These are phyloP conservation scores for Coelastrella sp. DNA, from an alignment of 139 green algal genomes.

Conservation along the genomic window DNA sequence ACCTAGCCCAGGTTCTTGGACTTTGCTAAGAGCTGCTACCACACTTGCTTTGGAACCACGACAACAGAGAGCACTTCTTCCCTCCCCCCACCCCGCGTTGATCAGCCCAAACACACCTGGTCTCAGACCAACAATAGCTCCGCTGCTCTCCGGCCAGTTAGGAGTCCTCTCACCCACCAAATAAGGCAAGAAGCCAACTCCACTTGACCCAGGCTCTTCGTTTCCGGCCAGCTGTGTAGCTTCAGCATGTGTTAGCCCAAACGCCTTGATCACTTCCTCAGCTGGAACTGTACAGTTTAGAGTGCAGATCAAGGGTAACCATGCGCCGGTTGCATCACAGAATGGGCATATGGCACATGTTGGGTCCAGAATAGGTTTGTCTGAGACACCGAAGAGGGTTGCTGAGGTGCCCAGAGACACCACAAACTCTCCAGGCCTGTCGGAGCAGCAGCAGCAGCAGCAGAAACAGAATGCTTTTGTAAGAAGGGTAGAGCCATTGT, in stretches of 20 bases:
- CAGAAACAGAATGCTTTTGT: not conserved
- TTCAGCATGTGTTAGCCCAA: constrained; percentile 69
- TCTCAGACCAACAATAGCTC: constrained; percentile 70
- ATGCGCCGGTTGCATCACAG: constrained; percentile 83
- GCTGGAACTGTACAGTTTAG: constrained; percentile 88
- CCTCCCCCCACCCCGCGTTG: no score
- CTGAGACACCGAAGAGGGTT: constrained; percentile 87
- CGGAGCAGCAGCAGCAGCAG: not conserved
- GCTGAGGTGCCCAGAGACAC: constrained; percentile 86
- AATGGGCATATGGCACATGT: constrained; percentile 85
- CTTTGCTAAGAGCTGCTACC: constrained; percentile 62
- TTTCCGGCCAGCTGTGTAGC: constrained; percentile 70
- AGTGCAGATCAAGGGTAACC: constrained; percentile 89
- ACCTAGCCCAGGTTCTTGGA: constrained; percentile 55
- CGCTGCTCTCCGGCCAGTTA: constrained; percentile 87
- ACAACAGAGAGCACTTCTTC: no score
- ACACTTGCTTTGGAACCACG: constrained; percentile 34
- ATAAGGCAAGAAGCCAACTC: constrained; percentile 88
- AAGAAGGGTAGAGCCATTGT: no score
- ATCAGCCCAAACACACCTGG: constrained; percentile 45
- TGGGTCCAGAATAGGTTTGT: constrained; percentile 74
- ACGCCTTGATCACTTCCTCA: constrained; percentile 81
- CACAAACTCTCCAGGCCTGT: constrained; percentile 67
- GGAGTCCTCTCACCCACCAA: constrained; percentile 89
- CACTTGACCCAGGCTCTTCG: constrained; percentile 76